phyloP scores from a whole-genome alignment of 768 basidiomycete species.

The Xerocomellus amylosporus region DNA sequence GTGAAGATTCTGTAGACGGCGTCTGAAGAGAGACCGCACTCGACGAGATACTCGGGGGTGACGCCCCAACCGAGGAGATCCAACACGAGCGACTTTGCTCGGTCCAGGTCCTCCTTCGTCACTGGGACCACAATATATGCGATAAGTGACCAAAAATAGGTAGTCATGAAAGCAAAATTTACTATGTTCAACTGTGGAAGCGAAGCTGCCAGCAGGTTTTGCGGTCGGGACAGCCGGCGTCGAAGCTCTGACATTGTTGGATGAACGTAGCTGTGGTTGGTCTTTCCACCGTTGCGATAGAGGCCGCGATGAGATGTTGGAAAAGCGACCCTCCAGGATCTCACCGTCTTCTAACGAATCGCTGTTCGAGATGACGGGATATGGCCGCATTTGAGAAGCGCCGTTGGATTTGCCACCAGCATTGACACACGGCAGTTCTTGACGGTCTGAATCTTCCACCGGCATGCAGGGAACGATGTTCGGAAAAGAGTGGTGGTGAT shows the following conservation, averaged over 20 bases:
- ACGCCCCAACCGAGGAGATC: slow-evolving; percentile 59
- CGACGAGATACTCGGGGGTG: slow-evolving; percentile 45
- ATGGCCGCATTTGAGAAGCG: not conserved
- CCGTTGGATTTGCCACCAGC: not conserved
- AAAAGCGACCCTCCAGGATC: slow-evolving; percentile 13
- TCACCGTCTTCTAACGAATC: slow-evolving; percentile 23
- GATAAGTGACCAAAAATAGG: not conserved
- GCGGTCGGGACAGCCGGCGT: not conserved
- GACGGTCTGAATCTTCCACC: not conserved
- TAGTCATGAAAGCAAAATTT: not conserved
- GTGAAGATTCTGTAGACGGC: slow-evolving; percentile 41
- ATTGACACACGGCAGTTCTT: not conserved
- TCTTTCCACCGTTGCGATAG: not conserved
- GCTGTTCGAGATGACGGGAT: not conserved
- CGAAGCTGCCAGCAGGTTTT: not conserved
- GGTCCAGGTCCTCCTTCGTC: slow-evolving; percentile 40
- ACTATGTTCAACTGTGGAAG: slow-evolving; percentile 3
- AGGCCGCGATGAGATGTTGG: not conserved
- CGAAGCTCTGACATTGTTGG: not conserved
- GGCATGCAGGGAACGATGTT: not conserved
- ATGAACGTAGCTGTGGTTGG: not conserved
- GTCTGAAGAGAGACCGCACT: slow-evolving; percentile 41
- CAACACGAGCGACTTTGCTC: slow-evolving; percentile 47
- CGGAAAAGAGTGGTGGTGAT: not conserved
- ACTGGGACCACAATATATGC: slow-evolving; percentile 28